These are phyloP conservation scores for Ichthyophthirius multifiliis DNA, from an alignment of 169 alveolate genomes.

Conservation along the genomic window DNA sequence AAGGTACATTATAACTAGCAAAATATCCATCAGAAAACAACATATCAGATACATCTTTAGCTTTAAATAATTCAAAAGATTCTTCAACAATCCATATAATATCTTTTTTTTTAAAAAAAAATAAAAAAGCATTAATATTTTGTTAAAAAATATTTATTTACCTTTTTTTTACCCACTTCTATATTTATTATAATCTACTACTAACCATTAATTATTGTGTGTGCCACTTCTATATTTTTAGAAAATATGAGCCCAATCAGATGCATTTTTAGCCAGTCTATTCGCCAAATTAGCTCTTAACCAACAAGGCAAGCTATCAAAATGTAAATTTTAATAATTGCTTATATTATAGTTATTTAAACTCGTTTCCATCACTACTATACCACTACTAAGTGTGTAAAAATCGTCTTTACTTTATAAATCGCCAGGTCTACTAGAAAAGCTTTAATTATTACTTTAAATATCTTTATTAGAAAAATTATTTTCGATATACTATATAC, in stretches of 20 bases:
- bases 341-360: constrained; percentile 19
- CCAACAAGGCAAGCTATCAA: constrained; percentile 48
- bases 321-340: constrained; percentile 16
- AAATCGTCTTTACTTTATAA: constrained; percentile 52
- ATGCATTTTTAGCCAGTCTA: constrained; percentile 42
- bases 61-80: constrained; percentile 25
- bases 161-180: not conserved
- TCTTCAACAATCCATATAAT: constrained; percentile 39
- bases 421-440: constrained; percentile 53
- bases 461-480: constrained; percentile 21
- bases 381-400: constrained; percentile 26
- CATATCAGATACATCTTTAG: constrained; percentile 10
- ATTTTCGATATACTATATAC: not conserved
- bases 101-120: not conserved
- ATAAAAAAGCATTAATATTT: not conserved
- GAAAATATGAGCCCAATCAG: constrained; percentile 46
- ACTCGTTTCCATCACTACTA: constrained; percentile 47
- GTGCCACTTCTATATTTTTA: constrained; percentile 50
- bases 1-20: constrained; percentile 53
- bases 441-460: not conserved
- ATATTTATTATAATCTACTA: constrained; percentile 37
- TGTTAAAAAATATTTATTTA: not conserved
- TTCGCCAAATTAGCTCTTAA: constrained; percentile 47
- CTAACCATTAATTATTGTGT: constrained; percentile 50
- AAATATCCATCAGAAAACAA: constrained; percentile 37